A percentile compares a stretch with the other conserved stretches of the same genome.
phyloP scores from a whole-genome alignment of 345 rosid species.

The Tarenaya hassleriana region DNA sequence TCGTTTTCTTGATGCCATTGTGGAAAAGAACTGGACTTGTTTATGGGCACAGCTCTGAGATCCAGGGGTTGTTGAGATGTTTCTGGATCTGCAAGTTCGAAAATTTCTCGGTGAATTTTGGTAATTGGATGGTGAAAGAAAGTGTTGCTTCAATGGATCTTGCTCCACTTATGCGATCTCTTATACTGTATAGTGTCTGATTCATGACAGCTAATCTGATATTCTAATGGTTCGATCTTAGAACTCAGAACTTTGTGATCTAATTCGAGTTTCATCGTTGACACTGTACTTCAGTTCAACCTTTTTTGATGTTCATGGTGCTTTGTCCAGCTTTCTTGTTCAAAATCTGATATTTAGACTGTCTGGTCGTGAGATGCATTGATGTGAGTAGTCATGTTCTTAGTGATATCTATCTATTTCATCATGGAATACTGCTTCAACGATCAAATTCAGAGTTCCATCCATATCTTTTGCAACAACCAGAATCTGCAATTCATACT shows the following conservation, averaged over 20 bases:
- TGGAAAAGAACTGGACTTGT: conserved; percentile 3
- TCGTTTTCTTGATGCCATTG: not conserved
- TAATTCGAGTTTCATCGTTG: too few relatives aligned
- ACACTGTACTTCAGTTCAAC: too few relatives aligned
- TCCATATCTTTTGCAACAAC: not conserved
- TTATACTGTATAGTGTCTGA: not conserved
- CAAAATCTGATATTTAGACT: too few relatives aligned
- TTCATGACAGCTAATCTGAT: not conserved
- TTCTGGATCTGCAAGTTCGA: not conserved
- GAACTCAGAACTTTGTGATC: too few relatives aligned
- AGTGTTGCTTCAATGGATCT: conserved; percentile 14
- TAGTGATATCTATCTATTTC: too few relatives aligned
- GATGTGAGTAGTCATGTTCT: too few relatives aligned
- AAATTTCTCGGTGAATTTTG: not conserved
- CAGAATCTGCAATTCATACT: not conserved
- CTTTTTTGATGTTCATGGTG: too few relatives aligned
- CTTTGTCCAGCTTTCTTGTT: too few relatives aligned
- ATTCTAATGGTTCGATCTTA: too few relatives aligned
- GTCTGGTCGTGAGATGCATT: too few relatives aligned
- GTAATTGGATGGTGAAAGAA: not conserved
- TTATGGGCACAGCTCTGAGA: conserved; percentile 14
- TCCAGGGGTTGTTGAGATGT: not conserved
- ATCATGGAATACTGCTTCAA: too few relatives aligned
- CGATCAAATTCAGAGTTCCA: too few relatives aligned
- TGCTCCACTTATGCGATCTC: not conserved